These are phyloP conservation scores for Cladobotryum mycophilum DNA, from an alignment of 2,329 filamentous ascomycete genomes.

Conservation along the genomic window DNA sequence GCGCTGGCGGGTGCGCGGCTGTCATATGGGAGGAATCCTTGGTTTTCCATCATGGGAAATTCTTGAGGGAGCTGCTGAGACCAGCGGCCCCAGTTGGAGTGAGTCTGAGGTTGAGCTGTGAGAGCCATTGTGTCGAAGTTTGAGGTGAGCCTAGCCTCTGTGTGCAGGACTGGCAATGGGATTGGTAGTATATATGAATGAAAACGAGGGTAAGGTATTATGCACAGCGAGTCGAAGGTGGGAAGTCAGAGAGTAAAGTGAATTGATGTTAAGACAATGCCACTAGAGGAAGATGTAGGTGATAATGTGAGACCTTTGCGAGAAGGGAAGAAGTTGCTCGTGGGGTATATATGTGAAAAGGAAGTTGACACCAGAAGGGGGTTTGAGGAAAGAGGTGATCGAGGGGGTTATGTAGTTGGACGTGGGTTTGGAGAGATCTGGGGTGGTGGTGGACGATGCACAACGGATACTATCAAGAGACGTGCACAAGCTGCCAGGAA, in stretches of 20 bases:
- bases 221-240: neutral
- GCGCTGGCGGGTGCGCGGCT: conserved; percentile 32
- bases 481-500: conserved; percentile 10
- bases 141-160: too few species aligned
- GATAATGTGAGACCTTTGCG: conserved; percentile 11
- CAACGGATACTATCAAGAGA: neutral
- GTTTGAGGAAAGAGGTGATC: conserved; percentile 12
- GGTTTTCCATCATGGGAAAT: conserved; percentile 43
- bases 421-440: conserved; percentile 19
- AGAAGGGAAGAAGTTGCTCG: conserved; percentile 8
- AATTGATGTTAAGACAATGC: neutral
- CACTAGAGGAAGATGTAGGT: neutral
- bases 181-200: neutral
- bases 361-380: conserved; percentile 13
- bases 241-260: neutral
- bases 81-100: conserved; percentile 51
- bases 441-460: conserved; percentile 17
- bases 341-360: conserved; percentile 17
- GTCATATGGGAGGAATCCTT: conserved; percentile 44
- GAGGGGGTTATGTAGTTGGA: conserved; percentile 19
- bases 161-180: too few species aligned
- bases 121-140: conserved; percentile 38
- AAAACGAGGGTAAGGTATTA: neutral
- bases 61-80: conserved; percentile 42
- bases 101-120: conserved; percentile 37